Evolutionary conservation across 2,329 filamentous ascomycete genomes (phyloP).

Genomic region (Mycocentrospora acerina): DNA sequence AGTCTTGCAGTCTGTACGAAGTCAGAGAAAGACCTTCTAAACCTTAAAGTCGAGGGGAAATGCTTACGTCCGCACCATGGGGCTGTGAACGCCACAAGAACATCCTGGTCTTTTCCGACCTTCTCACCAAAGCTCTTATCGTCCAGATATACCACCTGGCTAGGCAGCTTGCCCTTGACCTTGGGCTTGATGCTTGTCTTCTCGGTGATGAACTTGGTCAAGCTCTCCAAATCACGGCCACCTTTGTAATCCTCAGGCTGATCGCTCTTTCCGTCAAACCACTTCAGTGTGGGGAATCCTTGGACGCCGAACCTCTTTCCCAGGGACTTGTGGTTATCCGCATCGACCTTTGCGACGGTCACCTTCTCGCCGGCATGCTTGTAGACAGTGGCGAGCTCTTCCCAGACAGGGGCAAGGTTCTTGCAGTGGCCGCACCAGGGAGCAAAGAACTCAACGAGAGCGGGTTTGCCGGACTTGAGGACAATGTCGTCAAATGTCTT

Average conservation of each 20-base stretch:
- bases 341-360: conserved; percentile 93
- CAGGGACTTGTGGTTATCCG: conserved; percentile 81
- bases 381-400: conserved; percentile 79
- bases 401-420: conserved; percentile 89
- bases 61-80: conserved; percentile 97
- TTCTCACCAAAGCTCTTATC: conserved; percentile 75
- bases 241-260: conserved; percentile 82
- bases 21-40: too few relatives aligned
- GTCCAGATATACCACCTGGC: conserved; percentile 75
- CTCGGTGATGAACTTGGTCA: conserved; percentile 77
- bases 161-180: conserved; percentile 71
- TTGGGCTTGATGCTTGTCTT: conserved; percentile 85
- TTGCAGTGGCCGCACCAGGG: conserved; percentile 99
- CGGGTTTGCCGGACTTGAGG: conserved; percentile 88
- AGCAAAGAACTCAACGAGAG: conserved; percentile 96
- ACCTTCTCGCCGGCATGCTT: conserved; percentile 73
- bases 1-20: conserved; percentile 84
- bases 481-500: conserved; percentile 90
- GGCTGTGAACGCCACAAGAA: conserved; percentile 94
- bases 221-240: conserved; percentile 82
- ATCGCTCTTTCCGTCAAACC: conserved; percentile 92
- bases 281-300: conserved; percentile 97
- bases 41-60: conserved; percentile 5
- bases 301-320: conserved; percentile 86
- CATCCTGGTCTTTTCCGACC: conserved; percentile 83